These are phyloP conservation scores for Arthrobotrys conoides DNA, from an alignment of 2,329 filamentous ascomycete genomes.

Conservation along the genomic window DNA sequence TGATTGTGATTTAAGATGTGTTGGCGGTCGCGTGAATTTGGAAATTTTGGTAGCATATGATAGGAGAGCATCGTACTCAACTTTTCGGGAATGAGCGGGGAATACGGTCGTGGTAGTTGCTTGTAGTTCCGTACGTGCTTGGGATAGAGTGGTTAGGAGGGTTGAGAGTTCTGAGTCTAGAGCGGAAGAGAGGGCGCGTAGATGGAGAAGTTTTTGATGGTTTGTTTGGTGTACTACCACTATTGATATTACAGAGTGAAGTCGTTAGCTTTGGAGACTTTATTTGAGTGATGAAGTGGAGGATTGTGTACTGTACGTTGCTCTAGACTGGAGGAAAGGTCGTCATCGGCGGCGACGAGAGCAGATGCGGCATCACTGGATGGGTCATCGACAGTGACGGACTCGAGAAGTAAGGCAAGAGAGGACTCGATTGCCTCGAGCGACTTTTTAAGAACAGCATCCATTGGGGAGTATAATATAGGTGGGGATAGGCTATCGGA, in stretches of 20 bases:
- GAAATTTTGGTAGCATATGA: slow-evolving; percentile 84
- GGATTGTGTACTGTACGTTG: slow-evolving; percentile 70
- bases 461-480: slow-evolving; percentile 69
- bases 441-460: slow-evolving; percentile 74
- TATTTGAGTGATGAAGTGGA: not conserved
- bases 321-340: slow-evolving; percentile 77
- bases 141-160: slow-evolving; percentile 78
- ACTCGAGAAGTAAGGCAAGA: slow-evolving; percentile 80
- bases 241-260: slow-evolving; percentile 64
- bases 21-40: slow-evolving; percentile 81
- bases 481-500: not conserved
- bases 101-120: slow-evolving; percentile 74
- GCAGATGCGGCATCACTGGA: slow-evolving; percentile 77
- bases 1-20: slow-evolving; percentile 67
- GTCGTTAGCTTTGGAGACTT: not conserved
- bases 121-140: slow-evolving; percentile 80
- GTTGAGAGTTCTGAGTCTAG: slow-evolving; percentile 81
- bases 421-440: slow-evolving; percentile 78
- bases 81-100: slow-evolving; percentile 67
- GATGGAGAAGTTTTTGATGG: slow-evolving; percentile 76
- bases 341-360: slow-evolving; percentile 78
- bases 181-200: slow-evolving; percentile 76
- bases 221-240: slow-evolving; percentile 83
- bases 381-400: slow-evolving; percentile 85
- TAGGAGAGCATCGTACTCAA: slow-evolving; percentile 81